phyloP scores from a whole-genome alignment of 1,284 basidiomycete species.

The Apiotrichum mycotoxinovorans region DNA sequence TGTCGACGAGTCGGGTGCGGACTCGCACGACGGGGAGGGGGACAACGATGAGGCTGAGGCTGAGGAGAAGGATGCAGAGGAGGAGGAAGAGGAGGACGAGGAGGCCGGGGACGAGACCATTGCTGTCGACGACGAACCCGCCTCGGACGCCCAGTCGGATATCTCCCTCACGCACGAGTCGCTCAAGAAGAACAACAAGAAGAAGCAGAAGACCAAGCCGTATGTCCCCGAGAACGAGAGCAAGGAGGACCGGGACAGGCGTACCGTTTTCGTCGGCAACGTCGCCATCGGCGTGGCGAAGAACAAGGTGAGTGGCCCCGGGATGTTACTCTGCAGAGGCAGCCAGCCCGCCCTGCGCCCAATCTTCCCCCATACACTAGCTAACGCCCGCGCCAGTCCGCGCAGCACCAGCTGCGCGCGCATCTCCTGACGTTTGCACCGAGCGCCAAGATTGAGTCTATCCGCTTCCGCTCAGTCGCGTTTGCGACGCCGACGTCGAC shows the following conservation, averaged over 20 bases:
- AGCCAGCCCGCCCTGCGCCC: neutral
- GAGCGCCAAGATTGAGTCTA: conserved; percentile 72
- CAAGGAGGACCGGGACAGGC: conserved; percentile 63
- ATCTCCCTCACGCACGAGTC: neutral
- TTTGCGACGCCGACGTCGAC: conserved; percentile 72
- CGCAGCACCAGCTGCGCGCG: conserved; percentile 31
- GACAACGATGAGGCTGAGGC: conserved; percentile 14
- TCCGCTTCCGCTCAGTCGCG: conserved; percentile 84
- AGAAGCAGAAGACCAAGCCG: conserved; percentile 8
- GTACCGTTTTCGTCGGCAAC: conserved; percentile 94
- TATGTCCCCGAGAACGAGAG: conserved; percentile 58
- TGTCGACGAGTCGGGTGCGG: too few species aligned
- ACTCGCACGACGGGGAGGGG: too few species aligned
- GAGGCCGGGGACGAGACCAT: neutral
- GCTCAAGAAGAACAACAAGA: conserved; percentile 1
- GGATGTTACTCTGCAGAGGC: neutral
- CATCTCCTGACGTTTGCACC: conserved; percentile 69
- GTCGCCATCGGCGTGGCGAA: conserved; percentile 71
- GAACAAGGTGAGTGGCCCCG: conserved; percentile 59
- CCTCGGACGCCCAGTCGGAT: neutral
- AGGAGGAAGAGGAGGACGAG: neutral
- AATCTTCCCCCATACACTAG: neutral
- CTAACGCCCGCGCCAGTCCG: neutral
- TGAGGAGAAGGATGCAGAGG: neutral
- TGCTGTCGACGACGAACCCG: neutral